A percentile compares a stretch with the other conserved stretches of the same genome.
phyloP scores from a whole-genome alignment of 768 basidiomycete species.

The Pholiota molesta region DNA sequence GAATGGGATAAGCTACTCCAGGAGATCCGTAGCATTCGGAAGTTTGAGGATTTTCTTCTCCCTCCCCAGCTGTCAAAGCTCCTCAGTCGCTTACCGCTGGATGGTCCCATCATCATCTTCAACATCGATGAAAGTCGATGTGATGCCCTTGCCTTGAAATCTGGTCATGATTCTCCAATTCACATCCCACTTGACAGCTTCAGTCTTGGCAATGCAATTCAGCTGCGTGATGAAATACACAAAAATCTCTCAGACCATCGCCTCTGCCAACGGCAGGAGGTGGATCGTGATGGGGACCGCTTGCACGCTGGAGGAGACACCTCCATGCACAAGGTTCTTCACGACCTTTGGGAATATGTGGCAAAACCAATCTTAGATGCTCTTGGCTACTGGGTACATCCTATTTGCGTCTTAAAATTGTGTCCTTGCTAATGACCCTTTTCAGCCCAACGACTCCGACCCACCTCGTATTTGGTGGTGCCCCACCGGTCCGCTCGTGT shows the following conservation, averaged over 20 bases:
- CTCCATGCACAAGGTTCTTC: constrained; percentile 10
- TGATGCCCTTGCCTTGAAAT: constrained; percentile 25
- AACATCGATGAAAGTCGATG: constrained; percentile 21
- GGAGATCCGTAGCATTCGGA: constrained; percentile 15
- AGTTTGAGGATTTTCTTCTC: constrained; percentile 20
- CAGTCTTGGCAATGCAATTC: constrained; percentile 8
- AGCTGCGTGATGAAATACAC: constrained; percentile 6
- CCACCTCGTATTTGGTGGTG: no score
- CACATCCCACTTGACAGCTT: constrained; percentile 23
- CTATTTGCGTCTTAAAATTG: not conserved
- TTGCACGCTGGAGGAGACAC: no score
- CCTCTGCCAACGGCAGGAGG: no score
- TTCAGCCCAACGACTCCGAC: no score
- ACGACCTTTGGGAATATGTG: constrained; percentile 24
- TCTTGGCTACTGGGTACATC: constrained; percentile 12
- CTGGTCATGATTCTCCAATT: constrained; percentile 14
- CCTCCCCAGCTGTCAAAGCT: constrained; percentile 14
- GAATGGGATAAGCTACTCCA: constrained; percentile 16
- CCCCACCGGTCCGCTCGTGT: no score
- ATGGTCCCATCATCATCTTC: constrained; percentile 23
- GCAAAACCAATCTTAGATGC: constrained; percentile 25
- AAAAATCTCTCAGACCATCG: not conserved
- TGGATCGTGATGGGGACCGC: no score
- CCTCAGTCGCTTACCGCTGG: constrained; percentile 8
- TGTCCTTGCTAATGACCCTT: no score